Base-by-base conservation (phyloP, 768 basidiomycete genomes). In the Naganishia antarctica region DNA sequence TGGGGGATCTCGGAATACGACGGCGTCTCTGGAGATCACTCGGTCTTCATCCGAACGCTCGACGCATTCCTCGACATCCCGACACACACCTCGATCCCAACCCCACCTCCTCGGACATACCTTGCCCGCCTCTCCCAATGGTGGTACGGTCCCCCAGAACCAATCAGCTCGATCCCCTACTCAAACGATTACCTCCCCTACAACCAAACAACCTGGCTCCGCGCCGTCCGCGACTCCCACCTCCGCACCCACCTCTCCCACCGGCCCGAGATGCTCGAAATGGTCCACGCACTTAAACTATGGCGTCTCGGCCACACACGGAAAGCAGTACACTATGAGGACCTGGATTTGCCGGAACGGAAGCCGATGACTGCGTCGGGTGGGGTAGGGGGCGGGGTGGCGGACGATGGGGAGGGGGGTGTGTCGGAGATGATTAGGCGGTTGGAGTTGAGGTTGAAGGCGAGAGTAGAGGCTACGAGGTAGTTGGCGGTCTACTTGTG, bases 321-420 rank as follows among this genome's bases (percentile, higher is more conserved):
- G 15, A 65, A 65, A 49, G 64, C 64, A 7, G 64, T 65, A 3
- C 61, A 65, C 23, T 65, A 65, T 37, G 64, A 65, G 48, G 58
- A 65, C 31, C 23, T 65, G 47, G 47, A 60, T 1, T 43, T 65
- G 21, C 58, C 58, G 34, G 64, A 65, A 47, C 45, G 64, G 23
- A 15, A 37, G 25, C 64, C 64, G 37, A 65, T 65, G 64, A 65
- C 64, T n/a, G 64, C 64, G 16, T 37, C 29, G 23, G 64, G 64
- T 48, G 64, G 64, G 15, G 64, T 65, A 4, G 40, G 32, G 25
- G 64, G 64, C 23, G 64, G 64, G 12, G 62, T 63, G 9, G 46
- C 9, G 5, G 59, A 12, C n/a, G 37, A 21, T 28, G 32, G 37
- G 50, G 49, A 51, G 49, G 53, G 53, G 6, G 59, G 44, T 21